Percentiles rank a stretch among this genome's conserved stretches.
Conservation (phyloP, 257 asterid species). For the Scutellaria galericulata region DNA sequence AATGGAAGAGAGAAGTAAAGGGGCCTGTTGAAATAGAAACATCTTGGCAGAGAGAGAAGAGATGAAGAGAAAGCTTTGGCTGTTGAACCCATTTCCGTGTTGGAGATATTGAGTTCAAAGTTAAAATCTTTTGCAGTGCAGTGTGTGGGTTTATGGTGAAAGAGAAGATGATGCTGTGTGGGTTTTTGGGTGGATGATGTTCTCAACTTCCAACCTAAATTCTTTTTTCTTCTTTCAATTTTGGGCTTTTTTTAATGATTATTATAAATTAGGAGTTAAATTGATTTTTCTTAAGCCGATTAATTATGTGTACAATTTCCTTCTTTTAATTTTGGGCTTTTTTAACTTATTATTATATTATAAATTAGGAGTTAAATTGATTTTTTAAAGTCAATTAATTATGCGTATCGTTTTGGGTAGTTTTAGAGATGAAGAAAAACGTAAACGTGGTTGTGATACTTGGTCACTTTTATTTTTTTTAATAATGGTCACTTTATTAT, state of each 20-base stretch:
- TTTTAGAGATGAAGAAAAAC: no score
- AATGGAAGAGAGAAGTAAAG: slow-evolving; percentile 41
- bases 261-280: no score
- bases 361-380: no score
- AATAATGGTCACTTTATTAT: no score
- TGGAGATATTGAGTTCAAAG: slow-evolving; percentile 3
- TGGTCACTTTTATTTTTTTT: no score
- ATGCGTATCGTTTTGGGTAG: no score
- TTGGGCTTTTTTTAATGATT: not conserved
- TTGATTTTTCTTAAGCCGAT: no score
- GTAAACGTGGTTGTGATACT: no score
- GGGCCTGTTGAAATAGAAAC: slow-evolving; percentile 48
- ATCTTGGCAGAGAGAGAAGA: slow-evolving; percentile 55
- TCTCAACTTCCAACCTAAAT: not conserved
- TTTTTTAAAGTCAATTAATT: no score
- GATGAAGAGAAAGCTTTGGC: slow-evolving; percentile 59
- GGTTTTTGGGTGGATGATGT: not conserved
- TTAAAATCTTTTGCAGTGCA: slow-evolving; percentile 20
- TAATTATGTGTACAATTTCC: no score
- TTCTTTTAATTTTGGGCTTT: not conserved
- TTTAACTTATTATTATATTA: not conserved
- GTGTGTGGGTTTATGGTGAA: slow-evolving; percentile 34
- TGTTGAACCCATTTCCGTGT: slow-evolving; percentile 49
- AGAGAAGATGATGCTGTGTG: not conserved
- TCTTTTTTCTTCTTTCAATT: not conserved